Conservation (phyloP, 2,329 filamentous ascomycete genomes). For the Fusarium chuoi region DNA sequence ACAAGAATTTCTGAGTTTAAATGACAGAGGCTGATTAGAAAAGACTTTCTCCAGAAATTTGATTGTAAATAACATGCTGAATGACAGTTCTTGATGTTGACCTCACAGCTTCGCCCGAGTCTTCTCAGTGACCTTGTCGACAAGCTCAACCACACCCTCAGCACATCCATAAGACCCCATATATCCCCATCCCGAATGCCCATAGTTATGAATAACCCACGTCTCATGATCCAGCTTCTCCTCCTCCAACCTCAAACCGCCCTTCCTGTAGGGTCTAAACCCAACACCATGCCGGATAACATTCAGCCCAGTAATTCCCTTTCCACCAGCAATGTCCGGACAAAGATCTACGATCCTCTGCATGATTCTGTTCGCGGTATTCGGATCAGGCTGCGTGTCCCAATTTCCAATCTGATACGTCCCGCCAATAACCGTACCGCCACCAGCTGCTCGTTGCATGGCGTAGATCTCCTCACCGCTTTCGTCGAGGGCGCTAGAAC, state of each 20-base stretch:
- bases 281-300: constrained; percentile 86
- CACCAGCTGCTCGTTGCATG: constrained; percentile 81
- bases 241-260: constrained; percentile 78
- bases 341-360: constrained; percentile 72
- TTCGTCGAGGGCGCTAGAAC: constrained; percentile 79
- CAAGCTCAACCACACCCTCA: constrained; percentile 72
- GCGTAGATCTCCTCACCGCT: constrained; percentile 79
- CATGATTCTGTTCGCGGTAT: constrained; percentile 84
- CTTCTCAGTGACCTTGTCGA: constrained; percentile 65
- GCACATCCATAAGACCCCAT: constrained; percentile 77
- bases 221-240: constrained; percentile 60
- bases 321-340: constrained; percentile 70
- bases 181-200: constrained; percentile 82
- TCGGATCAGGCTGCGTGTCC: constrained; percentile 81
- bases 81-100: fast-evolving
- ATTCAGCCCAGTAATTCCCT: constrained; percentile 77
- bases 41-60: fast-evolving
- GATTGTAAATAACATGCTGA: no score
- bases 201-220: constrained; percentile 81
- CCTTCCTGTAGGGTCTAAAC: constrained; percentile 77
- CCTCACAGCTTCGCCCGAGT: constrained; percentile 45
- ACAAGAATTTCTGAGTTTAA: no score
- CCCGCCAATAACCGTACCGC: constrained; percentile 86
- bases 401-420: constrained; percentile 83
- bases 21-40: no score